Base-by-base conservation (phyloP, 805 yeast genomes). In the Komagataella pastoris region DNA sequence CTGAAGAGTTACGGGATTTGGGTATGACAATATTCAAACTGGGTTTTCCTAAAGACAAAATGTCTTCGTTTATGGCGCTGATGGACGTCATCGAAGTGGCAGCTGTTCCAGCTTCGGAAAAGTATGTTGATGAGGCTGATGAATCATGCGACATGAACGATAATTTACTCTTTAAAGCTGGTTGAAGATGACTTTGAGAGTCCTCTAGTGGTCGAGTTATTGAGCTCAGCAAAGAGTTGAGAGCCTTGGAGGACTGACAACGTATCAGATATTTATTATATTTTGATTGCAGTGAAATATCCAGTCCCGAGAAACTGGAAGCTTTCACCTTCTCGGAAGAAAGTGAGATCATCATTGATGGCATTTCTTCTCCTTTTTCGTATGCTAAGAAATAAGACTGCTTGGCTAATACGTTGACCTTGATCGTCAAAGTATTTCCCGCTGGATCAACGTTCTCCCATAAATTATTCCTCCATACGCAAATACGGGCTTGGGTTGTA, bases 41-140 rank as follows among this genome's bases (percentile, higher is more conserved):
- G 17, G 56, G 56, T 30, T 50, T 51, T 14, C 56, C 56, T 8
- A 54, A 30, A 17, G 46, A 44, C 21, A 48, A 18, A 24, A 54
- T 54, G 30, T 52, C 54, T 17, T 46, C 44, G 19, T 43, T 43
- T 17, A 47, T 47, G 23, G 21, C 19, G 7, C 17, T 47, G 6
- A 50, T 36, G 10, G 52, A 50, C 17, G 52, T 46, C 52, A 50
- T 47, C 17, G 46, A 24, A 17, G 51, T 46, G 10, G 55, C 50
- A 17, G 47, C 51, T 21, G 52, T 47, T 30, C 40, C 40, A 30
- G 40, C 40, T 5, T 30, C 40, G 14, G 40, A 30, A 30, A 30
- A 30, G 40, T 30, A 30, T 30, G 40, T 12, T 14, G 40, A 30
- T 30, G 40, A 30, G 12, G 14, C 40, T 10, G 40, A 30, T 30